Conservation (phyloP, 1,284 basidiomycete species). For the Filobasidium uniguttulatum region DNA sequence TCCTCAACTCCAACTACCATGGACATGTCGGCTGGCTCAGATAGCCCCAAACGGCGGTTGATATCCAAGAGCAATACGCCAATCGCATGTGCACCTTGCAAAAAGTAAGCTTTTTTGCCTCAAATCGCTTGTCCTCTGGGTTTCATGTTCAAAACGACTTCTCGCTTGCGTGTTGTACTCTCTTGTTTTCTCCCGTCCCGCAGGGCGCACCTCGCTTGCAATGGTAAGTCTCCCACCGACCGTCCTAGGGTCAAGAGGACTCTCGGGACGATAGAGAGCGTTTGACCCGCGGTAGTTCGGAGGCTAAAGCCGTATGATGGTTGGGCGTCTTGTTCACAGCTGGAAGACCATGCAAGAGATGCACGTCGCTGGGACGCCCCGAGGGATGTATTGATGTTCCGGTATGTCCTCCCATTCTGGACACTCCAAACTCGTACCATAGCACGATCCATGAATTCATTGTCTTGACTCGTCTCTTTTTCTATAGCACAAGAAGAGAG, state of each 20-base stretch:
- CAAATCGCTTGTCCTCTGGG: background rate
- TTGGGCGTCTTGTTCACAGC: background rate
- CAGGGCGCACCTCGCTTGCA: background rate
- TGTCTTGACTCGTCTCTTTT: background rate
- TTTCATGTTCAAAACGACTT: background rate
- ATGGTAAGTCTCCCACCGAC: background rate
- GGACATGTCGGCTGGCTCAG: too few species aligned
- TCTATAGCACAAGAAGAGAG: constrained; percentile 1
- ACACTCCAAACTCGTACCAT: background rate
- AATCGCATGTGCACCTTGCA: background rate
- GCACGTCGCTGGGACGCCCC: background rate
- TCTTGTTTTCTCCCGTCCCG: background rate
- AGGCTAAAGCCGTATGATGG: background rate
- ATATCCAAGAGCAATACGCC: background rate
- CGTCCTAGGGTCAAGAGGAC: background rate
- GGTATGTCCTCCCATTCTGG: background rate
- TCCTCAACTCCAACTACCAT: too few species aligned
- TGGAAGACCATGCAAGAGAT: background rate
- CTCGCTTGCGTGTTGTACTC: background rate
- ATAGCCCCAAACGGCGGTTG: too few species aligned
- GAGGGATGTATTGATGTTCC: background rate
- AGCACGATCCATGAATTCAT: background rate
- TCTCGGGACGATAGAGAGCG: background rate
- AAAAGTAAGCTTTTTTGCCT: background rate
- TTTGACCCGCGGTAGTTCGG: background rate